phyloP scores from a whole-genome alignment of 805 yeast species.

The Teunomyces stri region DNA sequence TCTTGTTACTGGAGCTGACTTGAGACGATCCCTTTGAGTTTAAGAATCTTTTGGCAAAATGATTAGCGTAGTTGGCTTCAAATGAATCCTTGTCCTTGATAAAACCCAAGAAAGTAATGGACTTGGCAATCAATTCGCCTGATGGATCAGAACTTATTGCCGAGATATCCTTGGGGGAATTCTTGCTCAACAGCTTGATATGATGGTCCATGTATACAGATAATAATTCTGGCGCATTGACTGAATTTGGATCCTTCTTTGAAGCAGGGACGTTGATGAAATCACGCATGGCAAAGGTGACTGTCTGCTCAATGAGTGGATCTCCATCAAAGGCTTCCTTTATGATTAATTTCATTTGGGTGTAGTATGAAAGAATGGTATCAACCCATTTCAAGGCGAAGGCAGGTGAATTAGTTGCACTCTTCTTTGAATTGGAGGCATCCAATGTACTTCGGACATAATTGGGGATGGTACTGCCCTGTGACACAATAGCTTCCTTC shows the following conservation, averaged over 20 bases:
- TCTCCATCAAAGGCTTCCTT: constrained; percentile 50
- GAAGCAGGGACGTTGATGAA: constrained; percentile 58
- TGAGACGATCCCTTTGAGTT: constrained; percentile 29
- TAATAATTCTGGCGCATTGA: constrained; percentile 39
- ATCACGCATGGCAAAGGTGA: constrained; percentile 60
- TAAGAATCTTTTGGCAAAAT: constrained; percentile 73
- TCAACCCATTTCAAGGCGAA: constrained; percentile 71
- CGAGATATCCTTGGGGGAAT: constrained; percentile 9
- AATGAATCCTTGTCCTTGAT: constrained; percentile 82
- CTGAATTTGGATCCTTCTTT: constrained; percentile 34
- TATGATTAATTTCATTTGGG: constrained; percentile 49
- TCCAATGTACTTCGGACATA: constrained; percentile 17
- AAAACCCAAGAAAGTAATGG: constrained; percentile 62
- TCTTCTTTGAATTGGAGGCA: constrained; percentile 10
- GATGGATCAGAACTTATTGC: constrained; percentile 13
- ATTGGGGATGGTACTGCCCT: constrained; percentile 42
- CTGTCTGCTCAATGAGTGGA: constrained; percentile 47
- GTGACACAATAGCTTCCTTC: constrained; percentile 41
- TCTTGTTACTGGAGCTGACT: constrained; percentile 28
- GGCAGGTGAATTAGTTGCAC: constrained; percentile 32
- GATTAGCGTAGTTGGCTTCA: constrained; percentile 81
- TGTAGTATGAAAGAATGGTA: constrained; percentile 50
- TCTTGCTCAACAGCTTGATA: constrained; percentile 35
- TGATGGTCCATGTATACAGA: constrained; percentile 40
- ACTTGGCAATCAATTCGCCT: constrained; percentile 47